Evolutionary conservation across 2,329 filamentous ascomycete genomes (phyloP).

Genomic region (Sporothrix protearum): DNA sequence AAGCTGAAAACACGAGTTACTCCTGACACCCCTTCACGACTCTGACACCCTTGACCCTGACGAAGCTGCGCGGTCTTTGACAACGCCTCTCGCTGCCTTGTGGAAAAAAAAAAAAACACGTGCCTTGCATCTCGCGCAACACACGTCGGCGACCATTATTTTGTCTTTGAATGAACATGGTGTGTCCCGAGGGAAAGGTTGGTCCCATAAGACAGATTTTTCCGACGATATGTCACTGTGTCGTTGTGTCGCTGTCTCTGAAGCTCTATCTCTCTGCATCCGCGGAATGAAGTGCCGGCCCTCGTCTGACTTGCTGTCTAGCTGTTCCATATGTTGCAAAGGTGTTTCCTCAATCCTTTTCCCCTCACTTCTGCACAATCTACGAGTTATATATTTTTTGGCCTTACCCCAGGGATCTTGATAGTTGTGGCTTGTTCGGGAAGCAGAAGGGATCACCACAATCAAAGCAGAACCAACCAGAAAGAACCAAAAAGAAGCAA

Average conservation of each 20-base stretch:
- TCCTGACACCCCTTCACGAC: neutral
- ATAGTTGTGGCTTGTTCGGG: neutral
- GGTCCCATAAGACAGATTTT: neutral
- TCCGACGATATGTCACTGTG: neutral
- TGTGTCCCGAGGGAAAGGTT: neutral
- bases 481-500: neutral
- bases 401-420: neutral
- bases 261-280: neutral
- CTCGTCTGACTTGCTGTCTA: neutral
- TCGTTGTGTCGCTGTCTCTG: neutral
- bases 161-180: neutral
- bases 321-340: neutral
- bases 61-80: neutral
- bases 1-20: neutral
- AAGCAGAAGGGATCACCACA: neutral
- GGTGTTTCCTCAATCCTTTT: neutral
- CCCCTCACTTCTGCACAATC: neutral
- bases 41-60: neutral
- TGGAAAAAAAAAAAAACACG: neutral
- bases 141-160: constrained; percentile 6
- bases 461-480: neutral
- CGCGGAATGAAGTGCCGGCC: neutral
- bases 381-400: neutral
- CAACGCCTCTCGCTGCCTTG: neutral
- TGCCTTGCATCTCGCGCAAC: neutral